phyloP scores from a whole-genome alignment of 1,139 yeast species.

The Suhomyces ambrosiae region DNA sequence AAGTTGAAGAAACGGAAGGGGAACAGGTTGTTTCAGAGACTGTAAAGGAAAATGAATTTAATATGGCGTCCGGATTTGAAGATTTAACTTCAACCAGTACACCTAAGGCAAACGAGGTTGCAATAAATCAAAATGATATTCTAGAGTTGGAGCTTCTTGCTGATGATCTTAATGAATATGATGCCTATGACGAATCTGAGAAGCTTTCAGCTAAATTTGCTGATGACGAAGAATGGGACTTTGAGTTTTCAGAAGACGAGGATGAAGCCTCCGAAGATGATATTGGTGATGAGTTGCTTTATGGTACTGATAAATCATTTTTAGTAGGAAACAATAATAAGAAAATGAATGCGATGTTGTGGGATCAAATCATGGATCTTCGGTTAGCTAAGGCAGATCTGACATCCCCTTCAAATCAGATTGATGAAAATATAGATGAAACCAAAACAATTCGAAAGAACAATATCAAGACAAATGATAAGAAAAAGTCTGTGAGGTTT shows the following conservation, averaged over 20 bases:
- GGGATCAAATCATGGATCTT: conserved; percentile 30
- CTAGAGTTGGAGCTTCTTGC: conserved; percentile 51
- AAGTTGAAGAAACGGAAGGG: conserved; percentile 11
- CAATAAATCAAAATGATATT: conserved; percentile 30
- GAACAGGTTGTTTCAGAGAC: conserved; percentile 17
- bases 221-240: conserved; percentile 44
- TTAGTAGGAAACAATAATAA: conserved; percentile 17
- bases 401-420: neutral
- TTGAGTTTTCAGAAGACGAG: conserved; percentile 26
- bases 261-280: conserved; percentile 23
- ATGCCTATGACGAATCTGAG: conserved; percentile 32
- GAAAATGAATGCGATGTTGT: conserved; percentile 27
- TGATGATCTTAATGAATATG: conserved; percentile 45
- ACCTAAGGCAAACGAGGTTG: conserved; percentile 5
- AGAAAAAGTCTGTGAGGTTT: conserved; percentile 53
- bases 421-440: neutral
- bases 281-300: conserved; percentile 30
- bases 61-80: conserved; percentile 1
- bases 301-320: conserved; percentile 21
- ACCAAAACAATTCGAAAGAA: neutral
- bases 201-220: conserved; percentile 33
- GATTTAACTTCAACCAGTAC: conserved; percentile 10
- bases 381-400: neutral
- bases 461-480: conserved; percentile 1
- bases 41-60: conserved; percentile 19